Evolutionary conservation across 768 basidiomycete genomes (phyloP), one percentile per base, ranked within the genome.

Genomic region (Candolleomyces efflorescens): DNA sequence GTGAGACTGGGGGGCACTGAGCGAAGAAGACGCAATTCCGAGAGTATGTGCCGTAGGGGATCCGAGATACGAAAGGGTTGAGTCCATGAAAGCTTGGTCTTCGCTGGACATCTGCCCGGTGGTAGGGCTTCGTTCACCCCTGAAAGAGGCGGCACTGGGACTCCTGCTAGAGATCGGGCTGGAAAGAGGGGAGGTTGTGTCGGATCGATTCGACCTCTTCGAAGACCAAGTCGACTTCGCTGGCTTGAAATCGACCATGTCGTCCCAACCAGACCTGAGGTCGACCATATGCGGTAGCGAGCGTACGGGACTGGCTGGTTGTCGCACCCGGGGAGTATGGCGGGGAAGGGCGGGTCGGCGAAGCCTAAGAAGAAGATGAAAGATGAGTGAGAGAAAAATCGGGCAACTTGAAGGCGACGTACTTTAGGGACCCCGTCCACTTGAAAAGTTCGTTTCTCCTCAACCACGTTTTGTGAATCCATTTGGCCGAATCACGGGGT

Each of bases 191-290:
- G 59, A 46, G 23, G 61, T 64, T 49, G 24, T 65, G 27, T 64
- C 64, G 24, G 65, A 53, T 18, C 51, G 64, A 47, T 59, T 67
- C 55, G 64, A 48, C 47, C 62, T 36, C 59, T 32, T 32, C 32
- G 32, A 32, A 32, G 62, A 54, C 54, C 48, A 58, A 38, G 26
- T 58, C 22, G 53, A 24, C 52, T 43, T 43, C 13, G 71, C 55
- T 6, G 64, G 60, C 65, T 72, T 76, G 49, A 66, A 59, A 51
- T 75, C 73, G 32, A 77, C 66, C 68, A 75, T 75, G 51, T 79
- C 79, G 56, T 81, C 79, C 80, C 80, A 82, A 11, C 78, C 80
- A 2, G 80, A 82, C 62, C 68, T 78, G 46, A 80, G 70, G 23
- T 75, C 73, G 38, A 73, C 59, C 0, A 67, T 66, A 12, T 69